phyloP scores from a whole-genome alignment of 177 flowering plant genomes.

The Vitis hybrid region DNA sequence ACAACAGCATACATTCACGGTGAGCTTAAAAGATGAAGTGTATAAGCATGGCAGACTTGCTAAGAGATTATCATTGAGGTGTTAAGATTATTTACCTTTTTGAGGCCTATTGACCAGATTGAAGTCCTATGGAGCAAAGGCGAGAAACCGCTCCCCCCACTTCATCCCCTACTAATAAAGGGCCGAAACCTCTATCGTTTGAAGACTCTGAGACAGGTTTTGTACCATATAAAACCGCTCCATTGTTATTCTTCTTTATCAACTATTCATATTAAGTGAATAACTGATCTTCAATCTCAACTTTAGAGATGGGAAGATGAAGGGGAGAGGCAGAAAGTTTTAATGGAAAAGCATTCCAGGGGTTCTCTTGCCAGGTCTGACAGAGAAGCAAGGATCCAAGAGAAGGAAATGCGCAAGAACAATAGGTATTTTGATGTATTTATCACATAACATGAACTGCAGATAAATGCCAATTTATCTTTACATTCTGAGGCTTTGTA shows the following conservation, averaged over 20 bases:
- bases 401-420: conserved; percentile 39
- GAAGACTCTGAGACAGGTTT: conserved; percentile 83
- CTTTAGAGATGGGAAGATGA: conserved; percentile 74
- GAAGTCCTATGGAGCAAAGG: conserved; percentile 97
- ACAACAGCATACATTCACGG: conserved; percentile 94
- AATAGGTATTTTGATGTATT: conserved; percentile 33
- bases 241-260: neutral
- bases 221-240: neutral
- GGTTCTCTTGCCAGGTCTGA: conserved; percentile 66
- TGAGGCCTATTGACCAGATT: conserved; percentile 36
- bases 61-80: neutral
- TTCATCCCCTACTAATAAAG: conserved; percentile 83
- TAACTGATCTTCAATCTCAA: conserved; percentile 17
- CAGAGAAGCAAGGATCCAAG: conserved; percentile 58
- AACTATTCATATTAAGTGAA: neutral
- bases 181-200: conserved; percentile 85
- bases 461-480: no score
- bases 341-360: conserved; percentile 77
- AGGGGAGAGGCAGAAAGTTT: conserved; percentile 47
- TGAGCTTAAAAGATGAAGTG: conserved; percentile 11
- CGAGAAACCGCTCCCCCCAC: conserved; percentile 67
- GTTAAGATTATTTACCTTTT: neutral
- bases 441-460: no score
- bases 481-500: no score
- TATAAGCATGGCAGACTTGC: neutral